Evolutionary conservation across 257 asterid species (phyloP), one percentile per base, ranked within the genome.

Genomic region (Cruciata laevipes): DNA sequence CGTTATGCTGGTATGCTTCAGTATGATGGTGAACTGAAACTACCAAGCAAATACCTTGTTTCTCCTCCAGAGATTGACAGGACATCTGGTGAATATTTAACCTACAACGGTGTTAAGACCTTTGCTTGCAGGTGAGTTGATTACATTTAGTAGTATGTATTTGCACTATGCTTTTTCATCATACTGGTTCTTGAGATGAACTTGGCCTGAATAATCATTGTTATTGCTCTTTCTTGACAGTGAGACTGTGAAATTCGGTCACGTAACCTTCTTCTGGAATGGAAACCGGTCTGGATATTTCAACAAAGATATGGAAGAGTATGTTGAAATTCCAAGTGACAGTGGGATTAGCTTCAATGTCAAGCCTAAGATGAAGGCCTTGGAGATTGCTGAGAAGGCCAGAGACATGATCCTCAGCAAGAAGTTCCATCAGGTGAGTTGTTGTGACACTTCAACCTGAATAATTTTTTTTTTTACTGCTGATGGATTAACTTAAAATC

Each of bases 1-100:
- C 87, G 87, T 51, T 93, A 88, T 65, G 96, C 97, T 65, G 98
- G 98, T 38, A 87, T 93, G 98, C 98, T 93, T 71, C 97, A 93
- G 75, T 93, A 93, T 66, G 98, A 93, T 69, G 98, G 98, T 56
- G 98, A 93, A 77, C 85, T 93, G 81, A 88, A 90, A 78, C 98
- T 93, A 71, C 98, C 98, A 44, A 90, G 65, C 47, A 79, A 68
- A 25, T 93, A 89, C 83, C 97, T 93, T 49, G 98, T 93, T 74
- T 85, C 95, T 73, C 98, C 98, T 62, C 98, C 98, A 1, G 95
- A 88, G 72, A 93, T 93, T 30, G 99, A 90, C 52, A 85, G 99
- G 71, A 93, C 98, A n/a, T 93, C 96, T 37, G 98, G 98, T 30
- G 98, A 93, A 84, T 93, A 87, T 70, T 76, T 93, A 75, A 91